phyloP scores from a whole-genome alignment of 1,139 yeast species.

The Chernovozyma aurita region DNA sequence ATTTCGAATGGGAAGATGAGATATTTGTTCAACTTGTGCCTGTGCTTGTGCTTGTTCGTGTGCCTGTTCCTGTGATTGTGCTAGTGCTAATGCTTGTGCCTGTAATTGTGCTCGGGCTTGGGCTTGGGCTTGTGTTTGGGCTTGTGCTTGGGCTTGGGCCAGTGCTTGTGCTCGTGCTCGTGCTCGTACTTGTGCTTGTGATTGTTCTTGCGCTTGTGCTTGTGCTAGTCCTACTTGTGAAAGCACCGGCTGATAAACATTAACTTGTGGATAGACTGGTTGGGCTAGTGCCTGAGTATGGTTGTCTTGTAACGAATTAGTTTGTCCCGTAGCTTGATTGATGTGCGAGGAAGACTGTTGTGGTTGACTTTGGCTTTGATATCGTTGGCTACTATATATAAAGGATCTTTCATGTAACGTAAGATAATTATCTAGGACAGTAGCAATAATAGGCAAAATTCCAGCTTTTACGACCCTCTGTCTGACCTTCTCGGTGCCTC shows the following conservation, averaged over 20 bases:
- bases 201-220: slow-evolving; percentile 16
- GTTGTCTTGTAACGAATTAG: not conserved
- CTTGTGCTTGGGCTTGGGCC: slow-evolving; percentile 15
- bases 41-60: slow-evolving; percentile 8
- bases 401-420: slow-evolving; percentile 38
- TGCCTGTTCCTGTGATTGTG: slow-evolving; percentile 4
- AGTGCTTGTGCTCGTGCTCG: slow-evolving; percentile 8
- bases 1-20: slow-evolving; percentile 5
- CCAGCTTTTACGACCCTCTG: slow-evolving; percentile 90
- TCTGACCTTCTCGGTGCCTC: slow-evolving; percentile 85
- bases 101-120: slow-evolving; percentile 12
- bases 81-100: slow-evolving; percentile 5
- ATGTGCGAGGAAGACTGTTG: not conserved
- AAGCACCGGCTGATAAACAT: not conserved
- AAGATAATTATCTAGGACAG: slow-evolving; percentile 82
- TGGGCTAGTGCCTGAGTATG: too few species aligned
- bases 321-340: not conserved
- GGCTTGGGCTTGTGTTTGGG: slow-evolving; percentile 14
- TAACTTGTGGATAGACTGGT: not conserved
- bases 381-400: slow-evolving; percentile 16
- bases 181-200: slow-evolving; percentile 13
- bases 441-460: slow-evolving; percentile 83
- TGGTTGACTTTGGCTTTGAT: not conserved
- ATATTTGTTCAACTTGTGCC: slow-evolving; percentile 2
- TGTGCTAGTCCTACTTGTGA: slow-evolving; percentile 8